phyloP scores from a whole-genome alignment of 2,329 filamentous ascomycete species.

The Fusarium tricinctum region DNA sequence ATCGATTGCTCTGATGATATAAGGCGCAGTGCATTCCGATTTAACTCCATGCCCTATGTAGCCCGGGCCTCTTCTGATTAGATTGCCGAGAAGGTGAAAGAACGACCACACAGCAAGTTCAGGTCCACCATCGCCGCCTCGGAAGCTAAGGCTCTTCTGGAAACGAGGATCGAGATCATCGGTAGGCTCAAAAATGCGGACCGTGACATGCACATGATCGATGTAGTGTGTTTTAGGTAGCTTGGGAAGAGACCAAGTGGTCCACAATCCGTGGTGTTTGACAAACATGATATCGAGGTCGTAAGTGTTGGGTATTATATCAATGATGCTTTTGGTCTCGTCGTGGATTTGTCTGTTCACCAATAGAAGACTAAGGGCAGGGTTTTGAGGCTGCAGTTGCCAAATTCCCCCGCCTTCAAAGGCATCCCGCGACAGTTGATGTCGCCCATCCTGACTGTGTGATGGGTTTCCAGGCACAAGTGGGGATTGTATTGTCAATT shows the following conservation, averaged over 20 bases:
- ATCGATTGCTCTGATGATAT: constrained; percentile 8
- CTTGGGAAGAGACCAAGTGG: constrained; percentile 12
- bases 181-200: constrained; percentile 28
- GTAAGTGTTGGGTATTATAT: background rate
- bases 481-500: no score
- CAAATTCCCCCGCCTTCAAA: no score
- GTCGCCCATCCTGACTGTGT: no score
- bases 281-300: constrained; percentile 34
- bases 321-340: background rate
- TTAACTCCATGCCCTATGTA: background rate
- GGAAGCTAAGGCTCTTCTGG: background rate
- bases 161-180: constrained; percentile 10
- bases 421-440: no score
- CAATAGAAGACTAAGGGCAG: constrained; percentile 2
- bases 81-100: background rate
- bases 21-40: rapidly evolving
- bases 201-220: background rate
- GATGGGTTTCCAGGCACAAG: no score
- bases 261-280: constrained; percentile 17
- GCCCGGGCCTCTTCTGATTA: constrained; percentile 7
- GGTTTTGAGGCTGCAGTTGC: no score
- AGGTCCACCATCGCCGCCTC: background rate
- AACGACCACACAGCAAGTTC: background rate
- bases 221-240: constrained; percentile 9
- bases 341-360: constrained; percentile 4